Evolutionary conservation across 768 basidiomycete genomes (phyloP), one percentile per base, ranked within the genome.

Genomic region (Epithele typhae): DNA sequence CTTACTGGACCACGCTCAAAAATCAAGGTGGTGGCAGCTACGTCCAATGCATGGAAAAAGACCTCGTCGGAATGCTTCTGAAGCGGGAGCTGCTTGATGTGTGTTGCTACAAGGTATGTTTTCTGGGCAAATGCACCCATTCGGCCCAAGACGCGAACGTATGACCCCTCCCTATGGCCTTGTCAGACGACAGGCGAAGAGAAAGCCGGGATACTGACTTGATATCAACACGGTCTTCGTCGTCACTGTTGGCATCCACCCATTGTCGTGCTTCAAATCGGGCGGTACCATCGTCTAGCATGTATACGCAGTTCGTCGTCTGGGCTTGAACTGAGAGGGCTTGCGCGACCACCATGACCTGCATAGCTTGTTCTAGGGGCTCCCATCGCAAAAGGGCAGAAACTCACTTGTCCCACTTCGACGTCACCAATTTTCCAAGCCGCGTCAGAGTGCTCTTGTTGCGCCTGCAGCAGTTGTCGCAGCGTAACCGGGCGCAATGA

Each of bases 231-330:
- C n/a, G n/a, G n/a, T n/a, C n/a, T n/a, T 82, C 79, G 4, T 82
- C 82, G 22, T 78, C 78, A 39, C 64, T 66, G 27, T 71, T 72
- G 10, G 80, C 72, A 55, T 92, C 90, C 9, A 83, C 69, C 94
- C 95, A 97, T 52, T 83, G 83, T 19, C 87, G 79, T 19, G 81
- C 84, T 58, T 90, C 87, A 17, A 87, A 78, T 35, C 67, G 68
- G 18, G 85, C 92, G 2, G 89, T 88, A 11, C 93, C 92, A 62
- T 99, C 95, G 48, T 93, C 87, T 4, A 99, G 69, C 48, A 70
- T 65, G 59, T 91, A 92, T 27, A 83, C 79, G 46, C 77, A 78
- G 56, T 94, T 92, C 2, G 94, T 97, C 3, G 88, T 74, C 50
- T 87, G 84, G 7, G 69, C 68, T 49, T 82, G 73, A 23, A 89